A percentile compares a stretch with the other conserved stretches of the same genome.
phyloP scores from a whole-genome alignment of 139 green algal genomes.

The Chlorella sp. region DNA sequence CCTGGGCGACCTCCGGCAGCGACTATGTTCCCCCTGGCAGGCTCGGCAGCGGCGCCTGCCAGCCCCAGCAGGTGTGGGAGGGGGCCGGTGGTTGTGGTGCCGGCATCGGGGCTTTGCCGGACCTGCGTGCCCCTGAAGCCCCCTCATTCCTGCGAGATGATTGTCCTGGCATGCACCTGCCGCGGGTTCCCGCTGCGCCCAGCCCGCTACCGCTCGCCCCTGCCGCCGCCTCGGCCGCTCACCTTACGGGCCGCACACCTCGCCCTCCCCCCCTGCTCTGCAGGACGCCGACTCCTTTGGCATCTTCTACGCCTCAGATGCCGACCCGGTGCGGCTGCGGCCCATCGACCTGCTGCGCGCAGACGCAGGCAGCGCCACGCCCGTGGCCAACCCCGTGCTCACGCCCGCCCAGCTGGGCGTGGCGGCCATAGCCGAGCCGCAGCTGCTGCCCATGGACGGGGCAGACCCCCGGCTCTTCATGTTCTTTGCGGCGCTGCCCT shows the following conservation, averaged over 20 bases:
- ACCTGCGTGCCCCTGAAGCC: not conserved
- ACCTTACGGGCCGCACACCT: not conserved
- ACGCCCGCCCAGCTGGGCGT: not conserved
- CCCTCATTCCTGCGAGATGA: not conserved
- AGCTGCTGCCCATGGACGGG: not conserved
- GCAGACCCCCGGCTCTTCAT: not conserved
- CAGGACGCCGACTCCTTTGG: slow-evolving; percentile 18
- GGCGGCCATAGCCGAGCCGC: not conserved
- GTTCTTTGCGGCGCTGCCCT: slow-evolving; percentile 34
- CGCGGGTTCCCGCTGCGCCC: too few species aligned
- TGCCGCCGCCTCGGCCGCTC: not conserved
- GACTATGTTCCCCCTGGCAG: too few species aligned
- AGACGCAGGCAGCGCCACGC: slow-evolving; percentile 8
- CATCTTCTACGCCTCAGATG: slow-evolving; percentile 19
- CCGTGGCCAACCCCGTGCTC: slow-evolving; percentile 46
- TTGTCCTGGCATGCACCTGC: too few species aligned
- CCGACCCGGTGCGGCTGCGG: slow-evolving; percentile 2
- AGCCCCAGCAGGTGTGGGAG: not conserved
- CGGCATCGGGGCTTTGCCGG: not conserved
- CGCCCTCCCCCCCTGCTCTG: not conserved
- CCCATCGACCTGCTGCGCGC: slow-evolving; percentile 25
- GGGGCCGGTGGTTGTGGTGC: not conserved
- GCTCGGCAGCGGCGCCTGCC: not conserved
- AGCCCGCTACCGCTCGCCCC: too few species aligned
- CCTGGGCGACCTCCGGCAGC: too few species aligned